Conservation (phyloP, 495 filamentous ascomycete species). For the Aspergillus conjunctus region DNA sequence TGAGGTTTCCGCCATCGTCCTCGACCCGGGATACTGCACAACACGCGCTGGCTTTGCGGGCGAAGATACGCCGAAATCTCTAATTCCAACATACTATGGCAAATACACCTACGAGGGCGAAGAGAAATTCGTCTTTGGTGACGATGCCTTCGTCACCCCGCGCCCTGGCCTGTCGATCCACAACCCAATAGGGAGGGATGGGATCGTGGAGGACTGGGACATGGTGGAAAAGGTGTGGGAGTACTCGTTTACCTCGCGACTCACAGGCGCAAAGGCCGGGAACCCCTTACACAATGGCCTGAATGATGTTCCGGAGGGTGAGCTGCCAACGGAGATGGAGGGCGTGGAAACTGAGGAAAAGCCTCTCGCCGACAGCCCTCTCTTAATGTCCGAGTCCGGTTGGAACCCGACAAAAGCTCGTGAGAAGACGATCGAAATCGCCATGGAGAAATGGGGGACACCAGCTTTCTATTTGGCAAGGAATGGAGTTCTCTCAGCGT, state of each 20-base stretch:
- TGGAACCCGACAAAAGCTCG: slow-evolving; percentile 88
- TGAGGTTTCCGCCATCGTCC: slow-evolving; percentile 94
- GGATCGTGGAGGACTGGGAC: slow-evolving; percentile 96
- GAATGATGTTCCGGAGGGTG: slow-evolving; percentile 64
- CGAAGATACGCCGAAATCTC: slow-evolving; percentile 93
- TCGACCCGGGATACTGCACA: slow-evolving; percentile 89
- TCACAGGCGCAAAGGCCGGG: slow-evolving; percentile 64
- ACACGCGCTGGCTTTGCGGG: slow-evolving; percentile 95
- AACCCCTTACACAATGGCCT: slow-evolving; percentile 72
- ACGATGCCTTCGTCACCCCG: slow-evolving; percentile 80
- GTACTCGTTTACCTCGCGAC: slow-evolving; percentile 75
- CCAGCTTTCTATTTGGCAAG: slow-evolving; percentile 90
- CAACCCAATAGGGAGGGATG: slow-evolving; percentile 89
- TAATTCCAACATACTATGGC: slow-evolving; percentile 86
- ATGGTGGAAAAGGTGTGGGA: slow-evolving; percentile 88
- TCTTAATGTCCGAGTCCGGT: slow-evolving; percentile 91
- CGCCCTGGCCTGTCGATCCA: slow-evolving; percentile 73
- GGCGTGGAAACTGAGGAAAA: slow-evolving; percentile 69
- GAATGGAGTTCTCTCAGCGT: slow-evolving; percentile 66
- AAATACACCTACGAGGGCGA: slow-evolving; percentile 56
- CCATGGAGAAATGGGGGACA: slow-evolving; percentile 92
- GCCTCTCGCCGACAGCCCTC: slow-evolving; percentile 80
- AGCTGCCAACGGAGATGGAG: slow-evolving; percentile 68
- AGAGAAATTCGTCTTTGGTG: slow-evolving; percentile 73
- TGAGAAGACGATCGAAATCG: slow-evolving; percentile 90